Conservation (phyloP, 805 yeast genomes). For the Aciculoconidium aculeatum region DNA sequence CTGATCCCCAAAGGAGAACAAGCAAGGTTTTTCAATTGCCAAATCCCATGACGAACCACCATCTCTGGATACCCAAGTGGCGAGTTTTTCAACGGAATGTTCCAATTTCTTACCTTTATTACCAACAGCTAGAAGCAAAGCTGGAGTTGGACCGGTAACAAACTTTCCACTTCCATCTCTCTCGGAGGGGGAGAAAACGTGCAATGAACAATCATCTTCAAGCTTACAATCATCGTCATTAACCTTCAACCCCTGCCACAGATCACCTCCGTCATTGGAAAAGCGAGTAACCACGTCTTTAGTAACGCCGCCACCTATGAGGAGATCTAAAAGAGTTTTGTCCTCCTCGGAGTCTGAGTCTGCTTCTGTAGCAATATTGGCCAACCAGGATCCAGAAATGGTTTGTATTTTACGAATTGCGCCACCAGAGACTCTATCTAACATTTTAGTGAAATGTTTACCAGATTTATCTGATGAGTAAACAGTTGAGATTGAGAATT, state of each 20-base stretch:
- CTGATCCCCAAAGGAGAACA: conserved; percentile 65
- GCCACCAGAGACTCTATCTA: conserved; percentile 39
- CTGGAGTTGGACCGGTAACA: conserved; percentile 52
- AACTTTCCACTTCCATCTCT: conserved; percentile 36
- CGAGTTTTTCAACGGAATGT: conserved; percentile 11
- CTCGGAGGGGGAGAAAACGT: conserved; percentile 26
- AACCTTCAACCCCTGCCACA: conserved; percentile 46
- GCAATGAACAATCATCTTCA: conserved; percentile 46
- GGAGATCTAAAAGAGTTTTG: conserved; percentile 20
- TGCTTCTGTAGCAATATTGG: conserved; percentile 30
- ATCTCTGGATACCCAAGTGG: conserved; percentile 64
- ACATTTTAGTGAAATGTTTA: conserved; percentile 39
- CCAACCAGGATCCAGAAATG: conserved; percentile 60
- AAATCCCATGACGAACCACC: conserved; percentile 71
- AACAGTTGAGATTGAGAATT: conserved; percentile 25
- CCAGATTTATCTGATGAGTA: conserved; percentile 59
- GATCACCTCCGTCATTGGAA: conserved; percentile 47
- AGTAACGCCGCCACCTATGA: conserved; percentile 14
- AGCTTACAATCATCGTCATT: conserved; percentile 41
- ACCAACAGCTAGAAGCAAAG: conserved; percentile 32
- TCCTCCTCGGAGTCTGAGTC: conserved; percentile 5
- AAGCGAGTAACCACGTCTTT: conserved; percentile 28
- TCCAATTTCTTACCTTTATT: conserved; percentile 23
- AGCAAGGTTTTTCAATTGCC: conserved; percentile 46
- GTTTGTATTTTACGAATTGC: conserved; percentile 41